Evolutionary conservation across 352 stramenopile genomes (phyloP).

Genomic region (Plasmopara halstedii): DNA sequence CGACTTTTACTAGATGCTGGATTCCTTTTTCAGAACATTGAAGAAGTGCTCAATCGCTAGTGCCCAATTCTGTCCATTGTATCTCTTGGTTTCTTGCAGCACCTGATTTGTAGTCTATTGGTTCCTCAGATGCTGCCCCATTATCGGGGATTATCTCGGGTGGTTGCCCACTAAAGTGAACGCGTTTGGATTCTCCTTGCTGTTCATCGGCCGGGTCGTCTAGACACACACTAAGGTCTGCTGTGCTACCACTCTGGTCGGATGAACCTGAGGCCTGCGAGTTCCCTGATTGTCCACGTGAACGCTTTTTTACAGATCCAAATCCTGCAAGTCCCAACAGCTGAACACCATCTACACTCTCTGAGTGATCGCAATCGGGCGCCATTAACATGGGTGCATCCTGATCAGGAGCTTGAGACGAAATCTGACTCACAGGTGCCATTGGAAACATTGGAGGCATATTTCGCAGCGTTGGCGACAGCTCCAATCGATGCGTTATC

Average conservation of each 20-base stretch:
- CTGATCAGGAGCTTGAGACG: slow-evolving; percentile 14
- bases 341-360: slow-evolving; percentile 28
- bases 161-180: slow-evolving; percentile 41
- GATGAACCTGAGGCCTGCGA: slow-evolving; percentile 39
- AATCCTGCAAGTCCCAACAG: slow-evolving; percentile 22
- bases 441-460: slow-evolving; percentile 45
- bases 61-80: slow-evolving; percentile 22
- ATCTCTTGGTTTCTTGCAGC: slow-evolving; percentile 17
- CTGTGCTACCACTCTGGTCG: slow-evolving; percentile 37
- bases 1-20: not conserved
- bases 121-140: slow-evolving; percentile 9
- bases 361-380: slow-evolving; percentile 16
- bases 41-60: slow-evolving; percentile 18
- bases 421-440: slow-evolving; percentile 12
- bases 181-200: slow-evolving; percentile 36
- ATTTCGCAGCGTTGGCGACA: slow-evolving; percentile 44
- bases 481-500: slow-evolving; percentile 66
- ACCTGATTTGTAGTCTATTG: slow-evolving; percentile 12
- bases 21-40: not conserved
- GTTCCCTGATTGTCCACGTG: slow-evolving; percentile 42
- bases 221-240: slow-evolving; percentile 32
- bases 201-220: slow-evolving; percentile 23
- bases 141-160: slow-evolving; percentile 36
- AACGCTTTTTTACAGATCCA: slow-evolving; percentile 33
- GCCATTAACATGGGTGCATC: slow-evolving; percentile 21